Evolutionary conservation across 345 rosid species (phyloP), one percentile per base, ranked within the genome.

Genomic region (Excoecaria cochinchinensis): DNA sequence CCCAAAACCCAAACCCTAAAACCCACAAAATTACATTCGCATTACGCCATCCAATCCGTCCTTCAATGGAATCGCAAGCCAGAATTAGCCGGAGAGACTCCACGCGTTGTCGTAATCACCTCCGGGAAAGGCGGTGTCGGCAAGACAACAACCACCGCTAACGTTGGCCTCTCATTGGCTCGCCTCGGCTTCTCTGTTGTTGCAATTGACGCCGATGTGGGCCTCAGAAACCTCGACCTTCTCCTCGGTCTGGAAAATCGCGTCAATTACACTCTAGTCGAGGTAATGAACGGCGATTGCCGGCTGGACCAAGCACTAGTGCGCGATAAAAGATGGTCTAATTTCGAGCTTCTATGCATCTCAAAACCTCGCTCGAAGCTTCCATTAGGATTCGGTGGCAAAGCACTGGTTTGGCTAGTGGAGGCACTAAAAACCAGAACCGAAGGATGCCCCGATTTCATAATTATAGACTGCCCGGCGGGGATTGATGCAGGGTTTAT

Each of bases 401-500:
- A 92, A 61, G 97, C 99, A 17, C 79, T 95, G 46, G 90, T 87
- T 39, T 95, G 99, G 97, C 86, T 95, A 3, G 99, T 95, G 0
- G 99, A 95, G 36, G 87, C 99, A 0, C 59, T 92, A 14, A 92
- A 92, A 82, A 73, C 85, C 3, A 81, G 97, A 22, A 76, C 88
- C 8, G 95, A 91, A 77, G 95, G 97, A 0, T 83, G 85, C 13
- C 97, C 99, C 0, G 93, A 95, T 67, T 95, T 92, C 73, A 91
- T 92, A 40, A 22, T 95, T 67, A 92, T 92, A 11, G 99, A 95
- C 72, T 95, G 97, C 22, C 99, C 99, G 0, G 97, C 97, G 0
- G 99, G 99, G 6, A 95, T 95, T n/a, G 97, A 95, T 65, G 99
- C 99, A 7, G 97, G 99, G n/a, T 92, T 95, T 68, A 95, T 95